These are phyloP conservation scores for Verticillium nonalfalfae DNA, from an alignment of 2,329 filamentous ascomycete species.

Conservation along the genomic window DNA sequence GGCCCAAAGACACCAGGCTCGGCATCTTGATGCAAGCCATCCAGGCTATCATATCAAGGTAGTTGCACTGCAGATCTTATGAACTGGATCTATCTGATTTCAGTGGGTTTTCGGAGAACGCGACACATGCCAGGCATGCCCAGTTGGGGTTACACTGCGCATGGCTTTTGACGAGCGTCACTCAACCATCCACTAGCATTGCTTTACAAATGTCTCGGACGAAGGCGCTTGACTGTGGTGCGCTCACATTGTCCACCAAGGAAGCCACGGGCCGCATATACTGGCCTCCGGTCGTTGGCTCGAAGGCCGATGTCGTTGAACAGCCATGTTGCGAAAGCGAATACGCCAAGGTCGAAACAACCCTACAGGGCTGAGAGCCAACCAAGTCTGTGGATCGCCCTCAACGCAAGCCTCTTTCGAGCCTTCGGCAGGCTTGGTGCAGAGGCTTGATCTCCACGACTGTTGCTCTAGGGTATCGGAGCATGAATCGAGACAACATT, in stretches of 20 bases:
- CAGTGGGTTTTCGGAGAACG: background rate
- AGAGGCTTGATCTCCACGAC: too few species aligned
- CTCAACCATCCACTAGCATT: background rate
- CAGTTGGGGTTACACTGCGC: background rate
- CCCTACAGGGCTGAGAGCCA: background rate
- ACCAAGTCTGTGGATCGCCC: background rate
- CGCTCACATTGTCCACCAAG: too few species aligned
- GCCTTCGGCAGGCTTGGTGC: too few species aligned
- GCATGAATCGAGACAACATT: too few species aligned
- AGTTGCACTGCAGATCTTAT: constrained; percentile 25
- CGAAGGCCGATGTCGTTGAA: background rate
- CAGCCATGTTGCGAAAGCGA: background rate
- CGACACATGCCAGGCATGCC: background rate
- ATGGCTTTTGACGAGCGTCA: too few species aligned
- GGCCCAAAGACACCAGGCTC: constrained; percentile 52
- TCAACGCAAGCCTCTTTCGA: too few species aligned
- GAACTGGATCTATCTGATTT: constrained; percentile 16
- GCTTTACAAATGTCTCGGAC: background rate
- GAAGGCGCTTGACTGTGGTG: too few species aligned
- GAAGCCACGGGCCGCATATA: too few species aligned
- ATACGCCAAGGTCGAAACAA: background rate
- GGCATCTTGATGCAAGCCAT: constrained; percentile 63
- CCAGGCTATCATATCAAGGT: constrained; percentile 53
- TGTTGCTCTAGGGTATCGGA: too few species aligned
- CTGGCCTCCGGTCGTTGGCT: background rate